Evolutionary conservation across 1,139 yeast species (phyloP).

Genomic region (Yamadazyma diddensiae): DNA sequence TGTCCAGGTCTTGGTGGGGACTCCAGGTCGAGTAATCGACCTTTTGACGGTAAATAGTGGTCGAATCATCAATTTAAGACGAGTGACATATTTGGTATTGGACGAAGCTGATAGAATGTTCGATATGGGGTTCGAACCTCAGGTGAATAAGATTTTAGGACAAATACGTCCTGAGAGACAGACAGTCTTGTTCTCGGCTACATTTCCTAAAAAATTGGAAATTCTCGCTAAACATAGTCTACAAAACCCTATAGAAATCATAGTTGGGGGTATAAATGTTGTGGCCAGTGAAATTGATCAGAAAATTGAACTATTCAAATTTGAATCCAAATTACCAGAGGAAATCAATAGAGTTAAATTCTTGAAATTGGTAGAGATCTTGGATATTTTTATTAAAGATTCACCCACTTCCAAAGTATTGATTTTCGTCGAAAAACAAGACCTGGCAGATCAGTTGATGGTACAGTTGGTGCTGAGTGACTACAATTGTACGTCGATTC

Average conservation of each 20-base stretch:
- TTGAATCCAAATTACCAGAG: slow-evolving; percentile 29
- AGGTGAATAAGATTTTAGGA: slow-evolving; percentile 75
- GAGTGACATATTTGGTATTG: slow-evolving; percentile 78
- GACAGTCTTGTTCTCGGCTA: slow-evolving; percentile 92
- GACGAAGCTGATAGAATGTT: slow-evolving; percentile 98
- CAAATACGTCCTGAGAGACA: slow-evolving; percentile 86
- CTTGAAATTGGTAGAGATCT: slow-evolving; percentile 46
- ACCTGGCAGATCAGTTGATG: slow-evolving; percentile 69
- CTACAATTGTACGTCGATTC: slow-evolving; percentile 64
- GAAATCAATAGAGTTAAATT: slow-evolving; percentile 42
- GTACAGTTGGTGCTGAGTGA: slow-evolving; percentile 57
- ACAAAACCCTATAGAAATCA: slow-evolving; percentile 65
- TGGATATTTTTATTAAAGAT: slow-evolving; percentile 41
- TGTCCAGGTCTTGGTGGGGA: slow-evolving; percentile 81
- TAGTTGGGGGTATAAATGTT: slow-evolving; percentile 78
- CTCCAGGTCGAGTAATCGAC: slow-evolving; percentile 95
- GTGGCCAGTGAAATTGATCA: slow-evolving; percentile 84
- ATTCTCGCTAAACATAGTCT: slow-evolving; percentile 65
- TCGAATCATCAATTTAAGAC: slow-evolving; percentile 61
- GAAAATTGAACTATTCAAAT: slow-evolving; percentile 55
- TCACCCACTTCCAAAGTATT: slow-evolving; percentile 48
- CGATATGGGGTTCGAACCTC: slow-evolving; percentile 98
- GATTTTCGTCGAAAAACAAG: slow-evolving; percentile 81
- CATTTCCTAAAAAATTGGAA: slow-evolving; percentile 84
- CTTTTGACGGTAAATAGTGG: slow-evolving; percentile 83